A percentile compares a stretch with the other conserved stretches of the same genome.
Conservation (phyloP, 2,329 filamentous ascomycete genomes). For the Didymella lethalis region DNA sequence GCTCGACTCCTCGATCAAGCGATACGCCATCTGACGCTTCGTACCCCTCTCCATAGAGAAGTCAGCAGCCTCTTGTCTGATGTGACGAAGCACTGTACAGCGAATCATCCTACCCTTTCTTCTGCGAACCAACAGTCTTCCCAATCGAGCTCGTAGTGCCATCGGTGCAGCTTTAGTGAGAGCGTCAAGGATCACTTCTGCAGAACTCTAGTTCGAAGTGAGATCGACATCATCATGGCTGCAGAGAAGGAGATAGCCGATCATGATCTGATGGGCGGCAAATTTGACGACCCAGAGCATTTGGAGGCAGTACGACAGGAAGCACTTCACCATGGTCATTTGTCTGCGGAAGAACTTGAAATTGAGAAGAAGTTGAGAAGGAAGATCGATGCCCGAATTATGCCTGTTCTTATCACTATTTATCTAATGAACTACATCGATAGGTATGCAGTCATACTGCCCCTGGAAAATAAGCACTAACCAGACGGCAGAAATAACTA, state of each 20-base stretch:
- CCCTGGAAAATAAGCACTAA: not conserved
- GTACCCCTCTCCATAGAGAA: not conserved
- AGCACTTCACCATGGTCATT: slow-evolving; percentile 25
- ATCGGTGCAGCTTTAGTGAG: not conserved
- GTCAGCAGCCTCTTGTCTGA: not conserved
- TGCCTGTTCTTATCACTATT: slow-evolving; percentile 42
- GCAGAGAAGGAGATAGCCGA: slow-evolving; percentile 15
- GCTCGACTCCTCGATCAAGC: too few species aligned
- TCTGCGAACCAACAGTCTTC: not conserved
- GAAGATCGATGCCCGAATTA: slow-evolving; percentile 40
- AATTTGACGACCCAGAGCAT: slow-evolving; percentile 24
- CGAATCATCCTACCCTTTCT: not conserved
- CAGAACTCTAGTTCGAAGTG: not conserved
- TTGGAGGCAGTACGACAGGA: slow-evolving; percentile 22
- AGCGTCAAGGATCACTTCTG: not conserved
- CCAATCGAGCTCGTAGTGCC: not conserved
- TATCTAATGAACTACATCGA: slow-evolving; percentile 45
- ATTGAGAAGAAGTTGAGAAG: slow-evolving; percentile 43
- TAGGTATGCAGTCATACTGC: not conserved
- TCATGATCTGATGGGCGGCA: slow-evolving; percentile 8
- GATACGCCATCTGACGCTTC: not conserved
- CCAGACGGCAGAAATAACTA: slow-evolving; percentile 34
- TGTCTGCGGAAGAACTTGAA: slow-evolving; percentile 31
- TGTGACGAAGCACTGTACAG: not conserved
- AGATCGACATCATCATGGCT: slow-evolving; percentile 6